Evolutionary conservation across 257 asterid genomes (phyloP), one percentile per base, ranked within the genome.

Genomic region (Forsythia viridissima): DNA sequence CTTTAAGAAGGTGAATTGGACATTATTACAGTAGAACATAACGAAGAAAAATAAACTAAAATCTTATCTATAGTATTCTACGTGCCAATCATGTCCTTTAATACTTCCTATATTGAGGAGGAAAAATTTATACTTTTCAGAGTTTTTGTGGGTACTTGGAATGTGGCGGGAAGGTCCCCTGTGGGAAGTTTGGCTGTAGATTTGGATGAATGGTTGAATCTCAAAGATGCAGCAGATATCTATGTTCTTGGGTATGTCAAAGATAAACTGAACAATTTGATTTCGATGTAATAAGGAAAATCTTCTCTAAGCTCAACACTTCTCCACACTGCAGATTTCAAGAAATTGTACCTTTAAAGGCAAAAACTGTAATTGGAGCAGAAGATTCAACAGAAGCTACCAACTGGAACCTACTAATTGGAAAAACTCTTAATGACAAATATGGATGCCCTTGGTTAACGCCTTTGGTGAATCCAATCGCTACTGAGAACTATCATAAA

Each of bases 131-230:
- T 48, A 4, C 21, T 39, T 75, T 81, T 67, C 84, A 94, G 98
- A 85, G 87, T 94, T 37, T 94, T 92, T 57, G 97, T 94, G 85
- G 97, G 98, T 13, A 94, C 94, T 55, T 94, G 98, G 98, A 94
- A 94, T 84, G 98, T 92, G 71, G 97, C 97, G 40, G 98, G 98
- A 81, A 87, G 90, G 84, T 90, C 97, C 43, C 98, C 98, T 0
- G 87, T 88, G 51, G 97, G 96, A 67, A 90, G 92, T 77, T 84
- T 92, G 84, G 97, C 93, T 51, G 94, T 86, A 43, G 97, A 94
- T 82, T 82, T 92, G 88, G 92, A 90, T 41, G 97, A 91, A 79
- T 94, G 98, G 98, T 83, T 94, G 78, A 92, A 94, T 80, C 91
- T 90, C 73, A 90, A 85, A 84, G 92, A 92, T 41, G 88, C 90